Percentiles rank a stretch among this genome's conserved stretches.
Evolutionary conservation across 2,329 filamentous ascomycete species (phyloP).

Genomic region (Fusarium xyrophilum): DNA sequence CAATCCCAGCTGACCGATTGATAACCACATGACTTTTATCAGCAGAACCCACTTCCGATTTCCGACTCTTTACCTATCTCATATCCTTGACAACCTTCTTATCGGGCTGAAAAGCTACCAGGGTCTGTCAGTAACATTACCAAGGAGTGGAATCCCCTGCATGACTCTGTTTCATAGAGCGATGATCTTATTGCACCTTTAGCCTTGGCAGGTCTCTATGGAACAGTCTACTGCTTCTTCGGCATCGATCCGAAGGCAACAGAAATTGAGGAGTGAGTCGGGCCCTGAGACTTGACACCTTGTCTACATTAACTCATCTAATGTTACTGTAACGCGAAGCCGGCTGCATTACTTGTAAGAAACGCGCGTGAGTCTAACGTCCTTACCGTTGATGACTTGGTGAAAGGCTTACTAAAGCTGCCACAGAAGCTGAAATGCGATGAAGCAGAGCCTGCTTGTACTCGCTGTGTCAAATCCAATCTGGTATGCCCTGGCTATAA

Average conservation of each 20-base stretch:
- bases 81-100: background rate
- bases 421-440: constrained; percentile 31
- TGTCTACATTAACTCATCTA: background rate
- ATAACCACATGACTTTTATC: background rate
- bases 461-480: constrained; percentile 21
- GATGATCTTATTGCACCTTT: too few relatives aligned
- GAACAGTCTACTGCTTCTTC: background rate
- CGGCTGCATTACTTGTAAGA: constrained; percentile 4
- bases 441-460: constrained; percentile 20
- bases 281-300: too few relatives aligned
- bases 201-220: background rate
- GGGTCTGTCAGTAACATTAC: background rate
- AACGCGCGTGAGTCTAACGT: background rate
- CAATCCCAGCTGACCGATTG: background rate
- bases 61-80: background rate
- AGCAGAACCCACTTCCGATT: background rate
- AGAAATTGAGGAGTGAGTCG: background rate
- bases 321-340: background rate
- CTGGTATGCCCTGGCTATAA: constrained; percentile 25
- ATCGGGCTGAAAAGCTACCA: background rate
- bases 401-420: background rate
- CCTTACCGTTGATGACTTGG: fast-evolving
- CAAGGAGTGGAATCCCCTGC: background rate
- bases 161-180: background rate
- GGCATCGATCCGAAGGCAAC: background rate